Percentiles rank a stretch among this genome's conserved stretches.
These are phyloP conservation scores for Suhomyces kilbournensis DNA, from an alignment of 805 yeast genomes.

Conservation along the genomic window DNA sequence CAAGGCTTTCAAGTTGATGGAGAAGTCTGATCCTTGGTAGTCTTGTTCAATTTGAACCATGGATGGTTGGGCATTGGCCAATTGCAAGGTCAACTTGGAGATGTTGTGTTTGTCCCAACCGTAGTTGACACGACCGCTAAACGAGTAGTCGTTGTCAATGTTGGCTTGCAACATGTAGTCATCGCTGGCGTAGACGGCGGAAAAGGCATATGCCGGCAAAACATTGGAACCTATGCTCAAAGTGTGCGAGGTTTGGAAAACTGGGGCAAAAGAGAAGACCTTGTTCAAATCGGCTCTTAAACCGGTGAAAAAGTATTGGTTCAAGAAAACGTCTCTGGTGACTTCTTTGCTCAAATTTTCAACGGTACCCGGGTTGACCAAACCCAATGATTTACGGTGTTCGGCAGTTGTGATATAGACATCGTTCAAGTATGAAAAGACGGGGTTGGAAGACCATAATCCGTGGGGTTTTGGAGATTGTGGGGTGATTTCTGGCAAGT, in stretches of 20 bases:
- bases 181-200: conserved; percentile 86
- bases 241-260: conserved; percentile 94
- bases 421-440: conserved; percentile 73
- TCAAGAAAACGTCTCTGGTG: conserved; percentile 85
- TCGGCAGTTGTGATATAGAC: conserved; percentile 67
- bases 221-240: conserved; percentile 82
- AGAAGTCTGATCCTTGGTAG: conserved; percentile 83
- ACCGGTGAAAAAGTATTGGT: conserved; percentile 90
- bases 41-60: conserved; percentile 97
- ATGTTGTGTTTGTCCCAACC: conserved; percentile 80
- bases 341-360: conserved; percentile 57
- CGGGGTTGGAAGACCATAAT: conserved; percentile 81
- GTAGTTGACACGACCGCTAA: conserved; percentile 86
- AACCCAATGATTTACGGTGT: conserved; percentile 78
- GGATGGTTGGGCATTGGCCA: conserved; percentile 84
- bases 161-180: conserved; percentile 86
- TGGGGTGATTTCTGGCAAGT: conserved; percentile 57
- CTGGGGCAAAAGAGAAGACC: conserved; percentile 86
- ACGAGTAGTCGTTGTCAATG: conserved; percentile 78
- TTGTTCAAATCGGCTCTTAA: conserved; percentile 94
- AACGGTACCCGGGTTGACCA: conserved; percentile 89
- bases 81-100: conserved; percentile 83
- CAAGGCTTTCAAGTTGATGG: conserved; percentile 83
- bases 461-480: conserved; percentile 51
- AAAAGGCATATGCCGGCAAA: conserved; percentile 86